Base-by-base conservation (phyloP, 108 stramenopile species). In the Cyclotella atomus region DNA sequence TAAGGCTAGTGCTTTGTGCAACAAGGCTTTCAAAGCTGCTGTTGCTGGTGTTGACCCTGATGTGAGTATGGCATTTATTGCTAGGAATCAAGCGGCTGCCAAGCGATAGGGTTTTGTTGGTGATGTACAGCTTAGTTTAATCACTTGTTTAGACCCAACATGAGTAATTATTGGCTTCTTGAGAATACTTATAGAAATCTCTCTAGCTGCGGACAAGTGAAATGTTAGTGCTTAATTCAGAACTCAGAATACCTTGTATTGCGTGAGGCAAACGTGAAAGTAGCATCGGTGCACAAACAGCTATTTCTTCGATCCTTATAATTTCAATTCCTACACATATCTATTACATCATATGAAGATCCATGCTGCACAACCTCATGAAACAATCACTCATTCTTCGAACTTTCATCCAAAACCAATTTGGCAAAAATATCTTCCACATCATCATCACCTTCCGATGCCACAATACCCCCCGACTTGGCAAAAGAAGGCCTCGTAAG, bases 21-120 rank as follows among this genome's bases (percentile, higher is more conserved):
- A 81, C 45, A 77, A 77, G 57, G 83, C 73, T 32, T 87, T 71
- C 28, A 69, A 78, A 66, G 86, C 85, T 43, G 90, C 87, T 6
- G 65, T 91, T 20, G 59, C 72, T 17, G 86, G 86, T 10, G 25
- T 93, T 29, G 87, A 91, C 66, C 82, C 79, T 9, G 86, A 83
- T 54, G 62, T 90, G 17, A 86, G 87, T n/a, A 89, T 89, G 68
- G 59, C 85, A 6, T 93, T 93, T 76, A 89, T 91, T 7, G 85
- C 88, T 1, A 71, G 89, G 33, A 84, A 91, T 66, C 77, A 84
- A 44, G 65, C 64, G 17, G 79, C 73, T 6, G 35, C 34, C 20
- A 29, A 29, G 44, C 64, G 45, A 12, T 65, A 49, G 61, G 1
- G 4, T 20, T 43, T 41, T 23, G 27, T 5, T 14, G 14, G 24